These are phyloP conservation scores for Aspergillus chevalieri DNA, from an alignment of 2,329 filamentous ascomycete genomes.

Conservation along the genomic window DNA sequence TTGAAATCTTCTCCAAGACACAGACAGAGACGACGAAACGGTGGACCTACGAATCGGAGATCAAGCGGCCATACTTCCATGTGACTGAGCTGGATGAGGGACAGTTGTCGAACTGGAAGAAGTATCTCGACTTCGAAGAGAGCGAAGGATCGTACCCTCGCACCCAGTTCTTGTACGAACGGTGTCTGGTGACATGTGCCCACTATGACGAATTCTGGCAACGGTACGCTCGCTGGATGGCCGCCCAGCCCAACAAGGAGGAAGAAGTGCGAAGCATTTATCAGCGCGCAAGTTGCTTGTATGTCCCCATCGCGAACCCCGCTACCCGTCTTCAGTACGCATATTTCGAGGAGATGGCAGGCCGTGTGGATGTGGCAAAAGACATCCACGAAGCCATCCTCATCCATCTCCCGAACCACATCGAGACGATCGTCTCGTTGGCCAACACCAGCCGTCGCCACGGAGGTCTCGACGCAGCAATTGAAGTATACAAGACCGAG, in stretches of 20 bases:
- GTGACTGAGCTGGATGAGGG: slow-evolving; percentile 83
- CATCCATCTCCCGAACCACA: slow-evolving; percentile 66
- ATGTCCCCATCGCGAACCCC: slow-evolving; percentile 78
- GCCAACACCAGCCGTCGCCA: slow-evolving; percentile 82
- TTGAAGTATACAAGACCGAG: slow-evolving; percentile 73
- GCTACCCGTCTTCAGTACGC: slow-evolving; percentile 84
- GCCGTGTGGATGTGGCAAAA: slow-evolving; percentile 68
- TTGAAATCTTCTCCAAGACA: slow-evolving; percentile 72
- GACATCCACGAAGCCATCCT: slow-evolving; percentile 82
- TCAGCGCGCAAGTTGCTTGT: slow-evolving; percentile 75
- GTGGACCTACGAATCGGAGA: slow-evolving; percentile 90
- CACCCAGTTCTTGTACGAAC: slow-evolving; percentile 81
- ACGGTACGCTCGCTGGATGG: slow-evolving; percentile 94
- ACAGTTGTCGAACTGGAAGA: slow-evolving; percentile 85
- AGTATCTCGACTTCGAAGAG: slow-evolving; percentile 96
- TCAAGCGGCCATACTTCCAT: slow-evolving; percentile 95
- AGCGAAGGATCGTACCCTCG: slow-evolving; percentile 69
- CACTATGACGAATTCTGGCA: slow-evolving; percentile 98
- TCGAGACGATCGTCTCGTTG: slow-evolving; percentile 82
- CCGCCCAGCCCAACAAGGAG: slow-evolving; percentile 68
- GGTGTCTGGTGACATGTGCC: slow-evolving; percentile 85
- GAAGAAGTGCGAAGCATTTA: slow-evolving; percentile 92
- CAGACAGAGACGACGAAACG: slow-evolving; percentile 85
- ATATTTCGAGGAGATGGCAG: slow-evolving; percentile 84
- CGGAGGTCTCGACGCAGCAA: slow-evolving; percentile 73